Evolutionary conservation across 2,329 filamentous ascomycete genomes (phyloP).

Genomic region (Phyllachora maydis): DNA sequence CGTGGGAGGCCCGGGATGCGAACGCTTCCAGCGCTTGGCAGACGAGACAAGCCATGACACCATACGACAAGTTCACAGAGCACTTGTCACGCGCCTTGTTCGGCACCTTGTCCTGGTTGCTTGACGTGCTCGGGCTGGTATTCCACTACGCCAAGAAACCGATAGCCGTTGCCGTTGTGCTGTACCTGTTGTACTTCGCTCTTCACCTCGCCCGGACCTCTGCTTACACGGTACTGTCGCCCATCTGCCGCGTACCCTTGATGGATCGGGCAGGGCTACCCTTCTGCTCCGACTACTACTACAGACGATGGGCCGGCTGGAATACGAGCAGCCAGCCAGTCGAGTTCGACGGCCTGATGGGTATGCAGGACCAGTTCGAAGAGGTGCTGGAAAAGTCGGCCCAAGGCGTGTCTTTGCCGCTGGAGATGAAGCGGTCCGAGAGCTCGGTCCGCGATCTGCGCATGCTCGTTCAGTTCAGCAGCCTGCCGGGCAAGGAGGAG

Average conservation of each 20-base stretch:
- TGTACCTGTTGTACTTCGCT: slow-evolving; percentile 38
- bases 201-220: slow-evolving; percentile 37
- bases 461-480: slow-evolving; percentile 49
- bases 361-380: slow-evolving; percentile 56
- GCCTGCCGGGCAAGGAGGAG: slow-evolving; percentile 45
- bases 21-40: too few relatives aligned
- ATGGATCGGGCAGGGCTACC: too few relatives aligned
- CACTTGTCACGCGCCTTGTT: too few relatives aligned
- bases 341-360: slow-evolving; percentile 59
- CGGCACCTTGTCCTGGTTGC: slow-evolving; percentile 22
- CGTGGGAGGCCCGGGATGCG: too few relatives aligned
- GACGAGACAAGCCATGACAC: too few relatives aligned
- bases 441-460: slow-evolving; percentile 54
- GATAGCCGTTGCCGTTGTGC: slow-evolving; percentile 36
- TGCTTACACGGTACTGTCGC: slow-evolving; percentile 39
- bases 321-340: slow-evolving; percentile 14
- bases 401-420: slow-evolving; percentile 44
- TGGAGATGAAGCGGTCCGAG: slow-evolving; percentile 65
- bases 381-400: slow-evolving; percentile 49
- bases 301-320: slow-evolving; percentile 4
- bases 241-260: slow-evolving; percentile 50
- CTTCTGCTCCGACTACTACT: too few relatives aligned
- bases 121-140: slow-evolving; percentile 35
- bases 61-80: too few relatives aligned
- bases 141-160: slow-evolving; percentile 43